Evolutionary conservation across 2,329 filamentous ascomycete species (phyloP), one percentile per base, ranked within the genome.

Genomic region (Dendrostoma leiphaemia): DNA sequence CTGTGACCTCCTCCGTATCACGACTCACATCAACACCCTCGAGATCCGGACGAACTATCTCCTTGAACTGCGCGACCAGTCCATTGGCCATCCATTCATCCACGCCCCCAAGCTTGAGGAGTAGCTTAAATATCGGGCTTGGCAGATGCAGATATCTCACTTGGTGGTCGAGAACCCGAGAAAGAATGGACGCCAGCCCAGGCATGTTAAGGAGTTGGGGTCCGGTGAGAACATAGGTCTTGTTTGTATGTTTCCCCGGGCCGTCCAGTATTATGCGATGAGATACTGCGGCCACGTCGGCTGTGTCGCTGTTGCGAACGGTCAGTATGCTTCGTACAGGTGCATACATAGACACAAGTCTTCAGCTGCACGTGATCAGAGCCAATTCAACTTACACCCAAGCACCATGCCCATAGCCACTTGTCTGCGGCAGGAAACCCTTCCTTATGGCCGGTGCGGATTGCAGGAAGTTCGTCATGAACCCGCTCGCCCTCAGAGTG

Each of bases 381-480:
- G n/a, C n/a, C n/a, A n/a, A n/a, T n/a, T n/a, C n/a, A 6, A 52
- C 49, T 52, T 21, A 52, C 49, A 52, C 49, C 49, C 49, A 52
- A 3, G 26, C 12, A 2, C 5, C 49, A 23, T 40, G 40, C 3
- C 49, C 49, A 10, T 46, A 8, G 1, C 40, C 40, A 19, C 49
- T 52, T 17, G 49, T 52, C 41, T 52, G 49, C 21, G 49, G 49
- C 49, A 52, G 9, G 12, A 52, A 32, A 5, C 49, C 49, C 28
- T 10, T 52, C n/a, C 23, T 21, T 23, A 52, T 38, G 21, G 49
- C 49, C 24, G 32, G 41, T 2, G 40, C 41, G 5, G 40, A 24
- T 8, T 7, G 19, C 8, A 38, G n/a, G 23, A 46, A 21, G 12
- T 52, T 52, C 6, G 49, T 45, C 49, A 52, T 52, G 6, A 52